phyloP scores from a whole-genome alignment of 2,329 filamentous ascomycete genomes.

The Penicillium oxalicum region DNA sequence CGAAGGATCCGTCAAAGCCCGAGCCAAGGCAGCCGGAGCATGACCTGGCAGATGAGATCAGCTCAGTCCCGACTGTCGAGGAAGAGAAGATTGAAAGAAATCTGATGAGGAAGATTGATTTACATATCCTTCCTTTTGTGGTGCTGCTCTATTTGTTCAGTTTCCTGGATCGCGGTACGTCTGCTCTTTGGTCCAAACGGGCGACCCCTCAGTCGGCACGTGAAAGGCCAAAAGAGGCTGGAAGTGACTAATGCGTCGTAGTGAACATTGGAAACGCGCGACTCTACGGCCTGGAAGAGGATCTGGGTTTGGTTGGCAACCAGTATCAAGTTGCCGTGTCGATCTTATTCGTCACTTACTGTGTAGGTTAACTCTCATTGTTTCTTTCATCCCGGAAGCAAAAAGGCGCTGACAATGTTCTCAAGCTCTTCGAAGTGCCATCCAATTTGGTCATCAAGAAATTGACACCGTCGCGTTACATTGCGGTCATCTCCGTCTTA shows the following conservation, averaged over 20 bases:
- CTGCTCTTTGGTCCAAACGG: background rate
- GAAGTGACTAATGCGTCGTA: constrained; percentile 16
- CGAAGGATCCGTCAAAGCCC: constrained; percentile 11
- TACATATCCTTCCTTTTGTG: constrained; percentile 38
- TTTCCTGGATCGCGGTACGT: constrained; percentile 59
- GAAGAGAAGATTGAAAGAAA: constrained; percentile 26
- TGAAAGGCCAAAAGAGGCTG: too few relatives aligned
- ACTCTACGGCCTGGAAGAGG: constrained; percentile 58
- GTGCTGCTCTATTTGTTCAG: constrained; percentile 60
- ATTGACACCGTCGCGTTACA: constrained; percentile 57
- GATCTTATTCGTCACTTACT: constrained; percentile 62
- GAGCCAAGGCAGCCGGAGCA: constrained; percentile 7
- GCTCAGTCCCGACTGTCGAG: constrained; percentile 15
- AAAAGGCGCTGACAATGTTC: constrained; percentile 4
- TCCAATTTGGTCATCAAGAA: constrained; percentile 60
- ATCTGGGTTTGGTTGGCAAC: constrained; percentile 54
- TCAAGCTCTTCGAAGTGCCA: constrained; percentile 54
- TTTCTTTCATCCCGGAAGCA: background rate
- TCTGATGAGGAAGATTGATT: constrained; percentile 37
- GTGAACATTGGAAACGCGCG: constrained; percentile 70
- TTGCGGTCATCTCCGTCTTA: constrained; percentile 54
- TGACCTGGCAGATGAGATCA: constrained; percentile 11
- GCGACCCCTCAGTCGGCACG: too few relatives aligned
- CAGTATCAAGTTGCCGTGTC: constrained; percentile 66
- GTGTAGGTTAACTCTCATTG: constrained; percentile 30